These are phyloP conservation scores for Streptanthus diversifolius DNA, from an alignment of 345 rosid genomes.

Conservation along the genomic window DNA sequence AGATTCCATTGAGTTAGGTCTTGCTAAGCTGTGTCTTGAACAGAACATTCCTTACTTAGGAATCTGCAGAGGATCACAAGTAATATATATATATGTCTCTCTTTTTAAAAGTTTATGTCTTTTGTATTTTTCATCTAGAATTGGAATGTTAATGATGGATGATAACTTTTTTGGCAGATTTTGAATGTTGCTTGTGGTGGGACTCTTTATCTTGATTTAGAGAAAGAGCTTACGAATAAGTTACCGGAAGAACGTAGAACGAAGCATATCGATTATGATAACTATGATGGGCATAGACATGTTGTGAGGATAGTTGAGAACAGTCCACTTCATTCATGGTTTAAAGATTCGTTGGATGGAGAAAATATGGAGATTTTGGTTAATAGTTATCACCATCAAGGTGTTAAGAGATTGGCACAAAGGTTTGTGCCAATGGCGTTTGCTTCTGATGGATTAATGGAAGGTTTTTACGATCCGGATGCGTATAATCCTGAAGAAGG, in stretches of 20 bases:
- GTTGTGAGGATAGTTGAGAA: conserved; percentile 44
- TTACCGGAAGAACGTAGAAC: conserved; percentile 28
- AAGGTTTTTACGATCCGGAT: conserved; percentile 67
- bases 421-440: conserved; percentile 67
- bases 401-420: conserved; percentile 55
- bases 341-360: conserved; percentile 48
- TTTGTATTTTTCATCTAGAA: neutral
- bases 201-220: conserved; percentile 67
- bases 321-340: conserved; percentile 62
- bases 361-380: conserved; percentile 55
- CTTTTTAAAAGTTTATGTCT: neutral
- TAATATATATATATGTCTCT: neutral
- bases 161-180: conserved; percentile 25
- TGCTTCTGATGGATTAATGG: conserved; percentile 61
- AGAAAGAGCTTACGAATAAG: conserved; percentile 49
- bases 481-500: conserved; percentile 62
- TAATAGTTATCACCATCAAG: conserved; percentile 70
- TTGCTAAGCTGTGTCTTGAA: conserved; percentile 80
- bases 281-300: conserved; percentile 63
- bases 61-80: conserved; percentile 77
- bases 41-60: conserved; percentile 81
- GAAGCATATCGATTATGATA: conserved; percentile 48
- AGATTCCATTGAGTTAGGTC: conserved; percentile 72
- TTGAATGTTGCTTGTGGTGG: conserved; percentile 90
- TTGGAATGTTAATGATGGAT: neutral